These are phyloP conservation scores for Syncephalastrum contaminatum DNA, from an alignment of 371 early-diverging fungal species.

Conservation along the genomic window DNA sequence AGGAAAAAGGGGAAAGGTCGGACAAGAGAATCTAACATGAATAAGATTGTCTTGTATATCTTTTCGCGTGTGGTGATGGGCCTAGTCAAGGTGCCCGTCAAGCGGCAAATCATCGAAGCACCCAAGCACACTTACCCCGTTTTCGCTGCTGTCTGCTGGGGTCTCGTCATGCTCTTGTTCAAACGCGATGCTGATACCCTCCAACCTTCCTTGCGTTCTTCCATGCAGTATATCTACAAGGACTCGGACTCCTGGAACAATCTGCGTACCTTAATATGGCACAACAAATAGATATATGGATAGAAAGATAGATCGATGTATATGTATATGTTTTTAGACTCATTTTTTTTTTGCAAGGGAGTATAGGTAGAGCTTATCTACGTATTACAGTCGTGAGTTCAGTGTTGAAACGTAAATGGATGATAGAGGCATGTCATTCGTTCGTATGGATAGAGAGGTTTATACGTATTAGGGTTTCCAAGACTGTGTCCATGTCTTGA, in stretches of 20 bases:
- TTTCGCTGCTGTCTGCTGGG: slow-evolving; percentile 96
- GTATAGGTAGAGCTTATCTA: too few relatives aligned
- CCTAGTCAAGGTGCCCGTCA: slow-evolving; percentile 78
- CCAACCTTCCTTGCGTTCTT: slow-evolving; percentile 88
- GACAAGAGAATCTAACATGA: slow-evolving; percentile 1
- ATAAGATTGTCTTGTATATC: slow-evolving; percentile 90
- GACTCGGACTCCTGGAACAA: slow-evolving; percentile 84
- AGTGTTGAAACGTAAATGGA: too few relatives aligned
- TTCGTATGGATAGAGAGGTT: too few relatives aligned
- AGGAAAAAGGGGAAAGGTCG: background rate
- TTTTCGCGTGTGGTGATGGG: slow-evolving; percentile 91
- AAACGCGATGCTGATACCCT: slow-evolving; percentile 85
- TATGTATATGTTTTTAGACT: background rate
- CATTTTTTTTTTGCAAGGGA: too few relatives aligned
- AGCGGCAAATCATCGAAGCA: slow-evolving; percentile 67
- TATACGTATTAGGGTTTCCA: too few relatives aligned
- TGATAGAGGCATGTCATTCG: too few relatives aligned
- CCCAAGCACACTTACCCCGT: slow-evolving; percentile 84
- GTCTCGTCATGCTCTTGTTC: slow-evolving; percentile 93
- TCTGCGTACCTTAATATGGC: slow-evolving; percentile 81
- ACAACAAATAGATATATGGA: slow-evolving; percentile 69
- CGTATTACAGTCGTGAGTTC: too few relatives aligned
- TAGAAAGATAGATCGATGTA: background rate
- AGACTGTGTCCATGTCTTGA: too few relatives aligned
- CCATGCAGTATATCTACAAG: slow-evolving; percentile 92